phyloP scores from a whole-genome alignment of 176 grass and related monocot genomes.

The Avena atlantica region DNA sequence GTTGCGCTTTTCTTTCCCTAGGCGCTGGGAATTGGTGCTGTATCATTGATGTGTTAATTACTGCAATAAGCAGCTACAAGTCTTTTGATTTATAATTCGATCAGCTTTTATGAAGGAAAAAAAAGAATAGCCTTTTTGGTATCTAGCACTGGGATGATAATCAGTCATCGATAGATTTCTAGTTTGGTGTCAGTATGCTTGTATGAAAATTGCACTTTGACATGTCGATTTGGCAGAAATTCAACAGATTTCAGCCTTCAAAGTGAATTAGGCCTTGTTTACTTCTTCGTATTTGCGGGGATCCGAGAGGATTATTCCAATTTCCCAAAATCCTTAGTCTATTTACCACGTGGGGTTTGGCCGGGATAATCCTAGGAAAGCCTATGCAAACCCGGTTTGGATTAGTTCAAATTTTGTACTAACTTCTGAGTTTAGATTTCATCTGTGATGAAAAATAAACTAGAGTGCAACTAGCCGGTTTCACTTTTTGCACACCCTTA shows the following conservation, averaged over 20 bases:
- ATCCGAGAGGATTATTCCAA: no score
- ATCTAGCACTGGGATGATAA: background rate
- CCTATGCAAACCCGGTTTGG: no score
- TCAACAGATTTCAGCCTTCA: background rate
- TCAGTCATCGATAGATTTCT: background rate
- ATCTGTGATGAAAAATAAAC: no score
- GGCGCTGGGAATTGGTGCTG: background rate
- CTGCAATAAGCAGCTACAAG: background rate
- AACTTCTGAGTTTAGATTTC: no score
- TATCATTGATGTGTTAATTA: constrained; percentile 1
- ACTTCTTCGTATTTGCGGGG: no score
- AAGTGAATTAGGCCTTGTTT: background rate
- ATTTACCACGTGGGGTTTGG: no score
- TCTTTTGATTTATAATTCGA: background rate
- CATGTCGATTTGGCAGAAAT: background rate
- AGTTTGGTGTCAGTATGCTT: background rate
- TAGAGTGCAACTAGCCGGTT: no score
- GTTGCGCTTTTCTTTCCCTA: background rate
- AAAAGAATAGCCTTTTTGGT: background rate
- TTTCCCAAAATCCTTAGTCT: no score
- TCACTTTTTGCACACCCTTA: no score
- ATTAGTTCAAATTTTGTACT: no score
- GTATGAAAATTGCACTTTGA: background rate
- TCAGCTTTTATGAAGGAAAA: background rate
- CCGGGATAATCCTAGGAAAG: no score